These are phyloP conservation scores for Ophiostoma triangulosporum DNA, from an alignment of 2,329 filamentous ascomycete species.

Conservation along the genomic window DNA sequence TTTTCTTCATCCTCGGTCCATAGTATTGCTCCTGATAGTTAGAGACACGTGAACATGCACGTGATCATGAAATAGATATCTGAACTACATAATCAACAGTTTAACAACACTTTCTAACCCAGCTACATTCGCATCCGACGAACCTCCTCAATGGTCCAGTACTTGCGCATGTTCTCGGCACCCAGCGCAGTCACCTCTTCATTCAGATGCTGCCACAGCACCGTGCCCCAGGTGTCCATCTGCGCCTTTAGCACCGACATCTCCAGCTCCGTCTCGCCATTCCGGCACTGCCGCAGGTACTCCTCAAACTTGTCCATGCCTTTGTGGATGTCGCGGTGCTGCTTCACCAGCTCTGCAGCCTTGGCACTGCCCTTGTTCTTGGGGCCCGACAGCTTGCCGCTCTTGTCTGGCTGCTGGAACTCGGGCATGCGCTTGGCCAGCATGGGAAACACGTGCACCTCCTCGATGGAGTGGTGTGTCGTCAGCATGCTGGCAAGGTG, in stretches of 20 bases:
- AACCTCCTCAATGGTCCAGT: conserved; percentile 69
- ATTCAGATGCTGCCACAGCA: conserved; percentile 73
- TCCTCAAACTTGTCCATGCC: conserved; percentile 55
- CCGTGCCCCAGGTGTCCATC: conserved; percentile 65
- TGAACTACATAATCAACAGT: background rate
- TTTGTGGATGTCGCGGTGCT: conserved; percentile 67
- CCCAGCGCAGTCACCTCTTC: conserved; percentile 67
- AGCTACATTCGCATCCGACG: conserved; percentile 37
- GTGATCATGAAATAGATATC: background rate
- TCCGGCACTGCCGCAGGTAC: conserved; percentile 50
- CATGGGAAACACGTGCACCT: conserved; percentile 65
- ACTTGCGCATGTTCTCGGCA: conserved; percentile 77
- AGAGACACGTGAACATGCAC: background rate
- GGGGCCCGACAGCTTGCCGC: background rate
- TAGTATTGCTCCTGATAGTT: background rate
- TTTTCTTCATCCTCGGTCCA: background rate
- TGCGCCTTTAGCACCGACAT: conserved; percentile 48
- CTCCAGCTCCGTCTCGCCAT: conserved; percentile 47
- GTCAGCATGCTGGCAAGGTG: conserved; percentile 58
- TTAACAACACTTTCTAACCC: background rate
- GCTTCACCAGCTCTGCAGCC: conserved; percentile 51
- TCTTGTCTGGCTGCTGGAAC: conserved; percentile 37
- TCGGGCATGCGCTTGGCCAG: conserved; percentile 68
- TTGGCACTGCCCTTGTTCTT: conserved; percentile 14
- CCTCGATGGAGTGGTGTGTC: conserved; percentile 72